A percentile compares a stretch with the other conserved stretches of the same genome.
Conservation (phyloP, 2,329 filamentous ascomycete genomes). For the Fusarium sp. region DNA sequence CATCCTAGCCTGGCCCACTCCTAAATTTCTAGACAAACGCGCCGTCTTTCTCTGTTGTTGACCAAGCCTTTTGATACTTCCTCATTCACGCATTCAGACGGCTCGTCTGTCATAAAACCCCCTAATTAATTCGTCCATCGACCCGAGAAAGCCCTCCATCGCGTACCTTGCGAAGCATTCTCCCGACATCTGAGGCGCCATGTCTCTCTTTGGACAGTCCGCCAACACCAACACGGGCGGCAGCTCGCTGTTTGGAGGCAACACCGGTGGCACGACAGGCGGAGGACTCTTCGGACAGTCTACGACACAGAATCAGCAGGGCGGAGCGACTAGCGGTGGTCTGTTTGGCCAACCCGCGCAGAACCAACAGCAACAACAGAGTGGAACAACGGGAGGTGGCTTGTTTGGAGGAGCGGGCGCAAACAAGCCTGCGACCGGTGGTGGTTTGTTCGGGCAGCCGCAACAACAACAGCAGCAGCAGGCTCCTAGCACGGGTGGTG, state of each 20-base stretch:
- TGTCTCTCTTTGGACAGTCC: conserved; percentile 54
- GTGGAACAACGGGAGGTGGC: conserved; percentile 45
- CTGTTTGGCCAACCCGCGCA: conserved; percentile 47
- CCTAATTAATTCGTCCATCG: conserved; percentile 6
- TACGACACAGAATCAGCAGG: conserved; percentile 45
- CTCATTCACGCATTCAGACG: conserved; percentile 32
- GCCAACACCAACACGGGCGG: conserved; percentile 44
- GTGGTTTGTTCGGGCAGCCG: conserved; percentile 44
- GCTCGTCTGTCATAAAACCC: conserved; percentile 20
- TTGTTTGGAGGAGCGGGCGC: conserved; percentile 51
- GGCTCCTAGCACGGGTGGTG: conserved; percentile 33
- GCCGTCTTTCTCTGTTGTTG: conserved; percentile 41
- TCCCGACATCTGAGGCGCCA: conserved; percentile 37
- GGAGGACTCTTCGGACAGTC: conserved; percentile 52
- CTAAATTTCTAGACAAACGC: conserved; percentile 52
- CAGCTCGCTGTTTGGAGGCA: conserved; percentile 45
- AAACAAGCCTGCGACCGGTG: conserved; percentile 43
- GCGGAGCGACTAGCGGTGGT: conserved; percentile 37
- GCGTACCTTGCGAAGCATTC: neutral
- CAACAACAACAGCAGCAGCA: conserved; percentile 42
- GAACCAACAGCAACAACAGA: conserved; percentile 42
- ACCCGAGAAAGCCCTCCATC: neutral
- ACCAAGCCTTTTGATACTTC: conserved; percentile 34
- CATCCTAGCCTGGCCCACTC: conserved; percentile 45
- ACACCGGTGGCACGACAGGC: conserved; percentile 45